A percentile compares a stretch with the other conserved stretches of the same genome.
phyloP scores from a whole-genome alignment of 1,139 yeast genomes.

The Yamadazyma siamensis region DNA sequence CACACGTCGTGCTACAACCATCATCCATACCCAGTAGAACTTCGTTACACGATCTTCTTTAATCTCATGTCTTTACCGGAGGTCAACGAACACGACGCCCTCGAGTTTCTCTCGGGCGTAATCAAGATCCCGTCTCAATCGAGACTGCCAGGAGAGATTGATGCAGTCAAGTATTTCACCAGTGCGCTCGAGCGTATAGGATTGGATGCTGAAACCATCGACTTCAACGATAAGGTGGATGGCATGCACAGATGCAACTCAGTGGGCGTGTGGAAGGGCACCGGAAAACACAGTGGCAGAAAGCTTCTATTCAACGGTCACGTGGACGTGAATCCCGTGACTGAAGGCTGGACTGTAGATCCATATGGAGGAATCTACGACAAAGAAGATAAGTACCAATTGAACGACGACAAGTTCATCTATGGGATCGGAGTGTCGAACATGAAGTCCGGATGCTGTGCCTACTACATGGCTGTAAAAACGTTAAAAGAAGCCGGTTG shows the following conservation, averaged over 20 bases:
- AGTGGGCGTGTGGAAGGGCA: slow-evolving; percentile 22
- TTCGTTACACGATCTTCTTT: too few species aligned
- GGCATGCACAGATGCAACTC: slow-evolving; percentile 20
- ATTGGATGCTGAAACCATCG: slow-evolving; percentile 16
- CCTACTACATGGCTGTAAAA: slow-evolving; percentile 24
- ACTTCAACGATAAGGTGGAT: slow-evolving; percentile 18
- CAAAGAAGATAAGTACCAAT: slow-evolving; percentile 8
- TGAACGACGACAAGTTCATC: slow-evolving; percentile 12
- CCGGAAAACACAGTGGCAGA: slow-evolving; percentile 12
- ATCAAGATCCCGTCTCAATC: slow-evolving; percentile 24
- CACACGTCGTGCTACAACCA: too few species aligned
- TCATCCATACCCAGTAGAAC: too few species aligned
- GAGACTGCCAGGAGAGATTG: slow-evolving; percentile 17
- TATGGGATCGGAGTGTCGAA: slow-evolving; percentile 25
- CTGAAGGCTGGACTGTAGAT: slow-evolving; percentile 25
- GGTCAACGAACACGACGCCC: slow-evolving; percentile 14
- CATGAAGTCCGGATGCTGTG: slow-evolving; percentile 25
- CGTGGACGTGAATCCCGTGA: slow-evolving; percentile 23
- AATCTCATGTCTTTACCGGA: slow-evolving; percentile 16
- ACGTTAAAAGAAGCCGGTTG: slow-evolving; percentile 16
- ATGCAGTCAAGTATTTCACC: slow-evolving; percentile 21
- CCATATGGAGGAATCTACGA: slow-evolving; percentile 20
- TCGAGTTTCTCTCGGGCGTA: slow-evolving; percentile 19
- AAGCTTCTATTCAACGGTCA: slow-evolving; percentile 22
- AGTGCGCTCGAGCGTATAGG: slow-evolving; percentile 17